Evolutionary conservation across 306 rosid genomes (phyloP).

Genomic region (Hippophae tibetana): DNA sequence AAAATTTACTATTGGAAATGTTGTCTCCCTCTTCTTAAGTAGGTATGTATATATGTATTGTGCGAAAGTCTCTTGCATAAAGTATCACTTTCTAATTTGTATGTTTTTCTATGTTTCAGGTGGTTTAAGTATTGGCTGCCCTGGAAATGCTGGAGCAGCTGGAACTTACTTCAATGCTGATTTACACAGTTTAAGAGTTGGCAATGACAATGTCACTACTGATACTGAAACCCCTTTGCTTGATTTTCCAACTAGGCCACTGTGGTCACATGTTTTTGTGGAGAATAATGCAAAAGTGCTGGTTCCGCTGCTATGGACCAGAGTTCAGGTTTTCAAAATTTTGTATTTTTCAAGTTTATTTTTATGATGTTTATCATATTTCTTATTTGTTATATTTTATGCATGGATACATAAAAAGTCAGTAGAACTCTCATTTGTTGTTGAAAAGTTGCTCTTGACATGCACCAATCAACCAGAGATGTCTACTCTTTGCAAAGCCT

Average conservation of each 20-base stretch:
- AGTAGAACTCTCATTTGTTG: no score
- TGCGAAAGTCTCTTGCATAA: slow-evolving; percentile 7
- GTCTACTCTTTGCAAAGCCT: no score
- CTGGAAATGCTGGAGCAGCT: slow-evolving; percentile 92
- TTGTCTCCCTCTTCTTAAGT: background rate
- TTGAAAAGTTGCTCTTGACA: no score
- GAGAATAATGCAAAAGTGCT: slow-evolving; percentile 92
- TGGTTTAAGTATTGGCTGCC: slow-evolving; percentile 88
- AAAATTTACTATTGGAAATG: background rate
- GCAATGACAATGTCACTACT: slow-evolving; percentile 90
- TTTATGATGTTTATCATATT: slow-evolving; percentile 7
- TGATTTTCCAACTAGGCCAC: slow-evolving; percentile 76
- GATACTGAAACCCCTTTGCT: slow-evolving; percentile 98
- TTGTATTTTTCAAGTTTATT: background rate
- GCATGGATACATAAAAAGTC: background rate
- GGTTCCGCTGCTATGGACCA: slow-evolving; percentile 97
- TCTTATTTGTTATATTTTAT: background rate
- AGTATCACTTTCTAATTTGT: slow-evolving; percentile 14
- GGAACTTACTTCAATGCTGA: slow-evolving; percentile 93
- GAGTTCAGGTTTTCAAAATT: slow-evolving; percentile 68
- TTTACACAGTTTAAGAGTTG: slow-evolving; percentile 75
- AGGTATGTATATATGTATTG: background rate
- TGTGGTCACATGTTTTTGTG: slow-evolving; percentile 97
- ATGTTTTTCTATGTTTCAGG: slow-evolving; percentile 46
- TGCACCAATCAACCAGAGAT: no score